These are phyloP conservation scores for Petrea volubilis DNA, from an alignment of 257 asterid genomes.

Conservation along the genomic window DNA sequence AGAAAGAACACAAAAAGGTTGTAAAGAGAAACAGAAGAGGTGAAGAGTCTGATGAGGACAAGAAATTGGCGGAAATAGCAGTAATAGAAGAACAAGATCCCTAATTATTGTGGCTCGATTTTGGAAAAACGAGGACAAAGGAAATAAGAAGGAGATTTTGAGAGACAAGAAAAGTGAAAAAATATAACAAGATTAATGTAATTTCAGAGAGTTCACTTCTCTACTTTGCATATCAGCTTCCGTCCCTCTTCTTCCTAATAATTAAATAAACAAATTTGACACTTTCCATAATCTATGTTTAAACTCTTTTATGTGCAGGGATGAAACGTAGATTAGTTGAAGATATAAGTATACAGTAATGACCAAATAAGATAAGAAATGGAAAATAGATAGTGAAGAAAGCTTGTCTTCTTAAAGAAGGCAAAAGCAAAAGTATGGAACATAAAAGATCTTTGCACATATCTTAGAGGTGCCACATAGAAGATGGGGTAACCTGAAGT, in stretches of 20 bases:
- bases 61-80: too few species aligned
- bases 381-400: not conserved
- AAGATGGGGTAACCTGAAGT: conserved; percentile 67
- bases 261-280: not conserved
- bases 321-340: not conserved
- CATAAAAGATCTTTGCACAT: conserved; percentile 11
- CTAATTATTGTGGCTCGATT: too few species aligned
- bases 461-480: not conserved
- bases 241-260: too few species aligned
- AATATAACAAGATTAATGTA: too few species aligned
- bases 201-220: too few species aligned
- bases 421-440: too few species aligned
- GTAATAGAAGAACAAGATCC: too few species aligned
- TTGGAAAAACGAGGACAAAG: too few species aligned
- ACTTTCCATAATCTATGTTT: not conserved
- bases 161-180: too few species aligned
- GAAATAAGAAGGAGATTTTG: too few species aligned
- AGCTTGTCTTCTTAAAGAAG: not conserved
- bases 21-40: not conserved
- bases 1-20: not conserved
- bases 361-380: not conserved
- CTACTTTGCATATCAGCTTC: too few species aligned
- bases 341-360: not conserved
- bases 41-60: too few species aligned
- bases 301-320: not conserved